Evolutionary conservation across 2,329 filamentous ascomycete genomes (phyloP).

Genomic region (Aspergillus terreus): DNA sequence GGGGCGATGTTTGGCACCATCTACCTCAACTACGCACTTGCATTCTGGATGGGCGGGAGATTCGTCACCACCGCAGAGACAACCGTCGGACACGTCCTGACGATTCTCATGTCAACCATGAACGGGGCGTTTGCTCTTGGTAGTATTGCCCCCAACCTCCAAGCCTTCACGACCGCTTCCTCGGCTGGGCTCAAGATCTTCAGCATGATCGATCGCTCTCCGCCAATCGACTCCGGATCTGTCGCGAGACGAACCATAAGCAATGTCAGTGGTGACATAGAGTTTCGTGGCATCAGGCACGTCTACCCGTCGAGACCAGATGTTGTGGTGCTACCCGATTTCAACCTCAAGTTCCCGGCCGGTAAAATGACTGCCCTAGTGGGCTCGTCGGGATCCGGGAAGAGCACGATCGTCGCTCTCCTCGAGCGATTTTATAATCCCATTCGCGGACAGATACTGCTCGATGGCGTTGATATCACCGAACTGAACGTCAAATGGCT

Average conservation of each 20-base stretch:
- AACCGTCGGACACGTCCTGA: not conserved
- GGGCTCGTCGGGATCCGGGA: slow-evolving; percentile 41
- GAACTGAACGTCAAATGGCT: slow-evolving; percentile 48
- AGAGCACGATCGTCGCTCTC: slow-evolving; percentile 46
- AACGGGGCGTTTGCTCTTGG: not conserved
- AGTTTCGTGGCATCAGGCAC: slow-evolving; percentile 43
- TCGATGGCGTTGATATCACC: slow-evolving; percentile 55
- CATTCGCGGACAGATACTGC: slow-evolving; percentile 58
- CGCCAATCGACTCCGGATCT: slow-evolving; percentile 17
- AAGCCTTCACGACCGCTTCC: not conserved
- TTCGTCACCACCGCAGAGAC: not conserved
- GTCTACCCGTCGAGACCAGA: slow-evolving; percentile 17
- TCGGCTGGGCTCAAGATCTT: not conserved
- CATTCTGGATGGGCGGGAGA: not conserved
- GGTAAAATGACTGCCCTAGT: slow-evolving; percentile 54
- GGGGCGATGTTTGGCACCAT: slow-evolving; percentile 11
- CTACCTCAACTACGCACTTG: slow-evolving; percentile 2
- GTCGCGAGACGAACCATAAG: not conserved
- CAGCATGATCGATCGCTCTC: not conserved
- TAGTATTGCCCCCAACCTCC: not conserved
- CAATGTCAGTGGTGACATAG: slow-evolving; percentile 11
- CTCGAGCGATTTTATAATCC: slow-evolving; percentile 64
- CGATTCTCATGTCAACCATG: not conserved
- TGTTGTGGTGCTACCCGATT: slow-evolving; percentile 9
- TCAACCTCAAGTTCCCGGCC: slow-evolving; percentile 31